Evolutionary conservation across 805 yeast species (phyloP).

Genomic region (Starmera amethionina): DNA sequence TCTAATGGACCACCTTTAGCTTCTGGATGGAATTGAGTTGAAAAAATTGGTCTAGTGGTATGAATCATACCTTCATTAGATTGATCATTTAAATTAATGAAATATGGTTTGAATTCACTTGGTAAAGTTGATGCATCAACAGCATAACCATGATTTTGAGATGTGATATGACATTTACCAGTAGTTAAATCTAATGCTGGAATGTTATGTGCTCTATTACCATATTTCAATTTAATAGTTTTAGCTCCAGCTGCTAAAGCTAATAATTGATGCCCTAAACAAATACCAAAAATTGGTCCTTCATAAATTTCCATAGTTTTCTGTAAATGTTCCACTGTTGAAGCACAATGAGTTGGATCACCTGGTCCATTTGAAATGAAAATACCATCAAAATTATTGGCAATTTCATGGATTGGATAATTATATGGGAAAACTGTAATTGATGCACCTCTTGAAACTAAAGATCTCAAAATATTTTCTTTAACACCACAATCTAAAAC

Average conservation of each 20-base stretch:
- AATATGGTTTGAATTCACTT: slow-evolving; percentile 74
- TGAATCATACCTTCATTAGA: slow-evolving; percentile 98
- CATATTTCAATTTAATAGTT: slow-evolving; percentile 89
- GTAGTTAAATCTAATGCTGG: slow-evolving; percentile 87
- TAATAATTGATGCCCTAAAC: slow-evolving; percentile 93
- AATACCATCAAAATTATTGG: slow-evolving; percentile 87
- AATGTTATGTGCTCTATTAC: slow-evolving; percentile 98
- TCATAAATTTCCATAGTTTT: slow-evolving; percentile 55
- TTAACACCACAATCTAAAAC: slow-evolving; percentile 97
- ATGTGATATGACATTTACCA: slow-evolving; percentile 94
- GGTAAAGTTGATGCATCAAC: slow-evolving; percentile 77
- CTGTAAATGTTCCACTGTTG: slow-evolving; percentile 66
- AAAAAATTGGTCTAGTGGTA: slow-evolving; percentile 76
- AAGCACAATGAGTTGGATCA: slow-evolving; percentile 85
- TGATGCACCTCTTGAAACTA: slow-evolving; percentile 91
- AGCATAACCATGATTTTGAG: slow-evolving; percentile 98
- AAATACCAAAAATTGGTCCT: slow-evolving; percentile 93
- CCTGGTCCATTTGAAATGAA: slow-evolving; percentile 97
- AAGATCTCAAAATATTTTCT: slow-evolving; percentile 90
- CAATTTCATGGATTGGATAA: slow-evolving; percentile 86
- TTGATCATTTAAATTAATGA: slow-evolving; percentile 88
- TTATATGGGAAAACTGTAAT: slow-evolving; percentile 95
- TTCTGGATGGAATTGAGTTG: slow-evolving; percentile 98
- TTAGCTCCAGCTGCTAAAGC: slow-evolving; percentile 94
- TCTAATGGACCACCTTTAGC: slow-evolving; percentile 99